A percentile compares a stretch with the other conserved stretches of the same genome.
Conservation (phyloP, 176 grass and related monocot genomes). For the Carex pumila region DNA sequence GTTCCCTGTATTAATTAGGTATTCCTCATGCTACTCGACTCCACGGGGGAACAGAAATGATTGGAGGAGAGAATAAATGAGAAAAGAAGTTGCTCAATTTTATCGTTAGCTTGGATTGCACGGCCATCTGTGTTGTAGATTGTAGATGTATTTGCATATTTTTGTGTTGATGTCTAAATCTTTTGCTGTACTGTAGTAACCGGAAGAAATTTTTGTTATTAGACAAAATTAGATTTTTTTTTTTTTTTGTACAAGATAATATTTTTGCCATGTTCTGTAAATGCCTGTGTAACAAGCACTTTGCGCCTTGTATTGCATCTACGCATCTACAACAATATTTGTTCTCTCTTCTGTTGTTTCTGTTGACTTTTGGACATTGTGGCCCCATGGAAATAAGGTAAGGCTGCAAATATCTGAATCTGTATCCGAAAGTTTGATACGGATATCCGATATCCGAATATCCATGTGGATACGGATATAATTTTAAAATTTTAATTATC, state of each 20-base stretch:
- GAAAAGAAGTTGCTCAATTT: not conserved
- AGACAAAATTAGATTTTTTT: not conserved
- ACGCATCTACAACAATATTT: not conserved
- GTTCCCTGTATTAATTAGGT: not conserved
- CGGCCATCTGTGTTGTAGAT: not conserved
- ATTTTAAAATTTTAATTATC: no score
- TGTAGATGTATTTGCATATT: slow-evolving; percentile 16
- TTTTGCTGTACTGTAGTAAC: not conserved
- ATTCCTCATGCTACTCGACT: not conserved
- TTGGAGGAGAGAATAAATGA: not conserved
- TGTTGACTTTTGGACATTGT: not conserved
- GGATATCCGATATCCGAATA: no score
- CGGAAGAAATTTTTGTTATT: not conserved
- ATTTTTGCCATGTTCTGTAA: not conserved
- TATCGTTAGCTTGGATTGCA: not conserved
- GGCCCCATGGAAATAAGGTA: not conserved
- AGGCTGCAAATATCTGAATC: no score
- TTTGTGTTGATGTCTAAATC: not conserved
- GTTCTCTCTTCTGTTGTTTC: not conserved
- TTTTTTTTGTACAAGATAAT: not conserved
- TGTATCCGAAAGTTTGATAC: no score
- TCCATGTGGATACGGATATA: no score
- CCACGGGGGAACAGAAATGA: not conserved
- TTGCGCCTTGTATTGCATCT: not conserved
- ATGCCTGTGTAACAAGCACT: not conserved